These are phyloP conservation scores for Carex myosuroides DNA, from an alignment of 176 grass and related monocot species.

Conservation along the genomic window DNA sequence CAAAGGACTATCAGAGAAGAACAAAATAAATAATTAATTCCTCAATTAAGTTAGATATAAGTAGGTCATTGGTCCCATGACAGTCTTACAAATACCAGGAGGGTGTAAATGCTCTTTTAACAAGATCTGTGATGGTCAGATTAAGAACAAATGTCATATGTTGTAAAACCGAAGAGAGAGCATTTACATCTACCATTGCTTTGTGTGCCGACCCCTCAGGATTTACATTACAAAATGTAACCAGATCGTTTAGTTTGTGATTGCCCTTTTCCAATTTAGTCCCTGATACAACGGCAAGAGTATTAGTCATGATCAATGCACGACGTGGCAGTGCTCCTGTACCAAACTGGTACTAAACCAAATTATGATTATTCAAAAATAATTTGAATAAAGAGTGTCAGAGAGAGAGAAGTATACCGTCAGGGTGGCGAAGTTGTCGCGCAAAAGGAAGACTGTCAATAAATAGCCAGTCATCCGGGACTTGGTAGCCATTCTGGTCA, in stretches of 20 bases:
- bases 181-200: slow-evolving; percentile 65
- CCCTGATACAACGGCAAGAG: not conserved
- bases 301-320: not conserved
- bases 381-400: not conserved
- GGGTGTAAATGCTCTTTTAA: slow-evolving; percentile 24
- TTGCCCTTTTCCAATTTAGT: not conserved
- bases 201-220: slow-evolving; percentile 28
- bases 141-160: slow-evolving; percentile 46
- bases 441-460: slow-evolving; percentile 67
- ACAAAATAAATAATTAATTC: not conserved
- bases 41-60: not conserved
- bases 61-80: not conserved
- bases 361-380: not conserved
- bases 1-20: not conserved
- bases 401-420: slow-evolving; percentile 30
- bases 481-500: slow-evolving; percentile 36
- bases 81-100: not conserved
- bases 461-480: slow-evolving; percentile 77
- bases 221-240: not conserved
- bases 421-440: slow-evolving; percentile 34
- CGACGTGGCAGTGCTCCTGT: not conserved
- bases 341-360: not conserved
- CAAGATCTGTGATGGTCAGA: slow-evolving; percentile 32
- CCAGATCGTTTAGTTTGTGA: not conserved
- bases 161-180: slow-evolving; percentile 43